These are phyloP conservation scores for Hypoxylon sp. DNA, from an alignment of 2,329 filamentous ascomycete species.

Conservation along the genomic window DNA sequence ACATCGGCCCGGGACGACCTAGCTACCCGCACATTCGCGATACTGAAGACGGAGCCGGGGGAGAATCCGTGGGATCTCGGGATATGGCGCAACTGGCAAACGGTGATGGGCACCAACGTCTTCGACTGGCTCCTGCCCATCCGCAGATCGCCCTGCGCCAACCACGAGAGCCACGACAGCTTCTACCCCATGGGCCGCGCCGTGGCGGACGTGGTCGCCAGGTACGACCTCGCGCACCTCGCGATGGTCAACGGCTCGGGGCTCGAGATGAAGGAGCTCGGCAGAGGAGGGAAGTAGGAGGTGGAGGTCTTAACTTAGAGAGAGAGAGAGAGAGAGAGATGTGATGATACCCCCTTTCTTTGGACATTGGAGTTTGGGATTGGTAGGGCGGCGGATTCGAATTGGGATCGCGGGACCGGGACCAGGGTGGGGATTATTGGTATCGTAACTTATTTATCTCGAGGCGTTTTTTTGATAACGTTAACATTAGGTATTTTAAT, in stretches of 20 bases:
- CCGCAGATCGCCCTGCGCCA: slow-evolving; percentile 79
- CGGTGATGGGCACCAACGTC: slow-evolving; percentile 81
- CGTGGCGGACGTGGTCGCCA: slow-evolving; percentile 68
- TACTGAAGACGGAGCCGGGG: slow-evolving; percentile 79
- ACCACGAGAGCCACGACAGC: slow-evolving; percentile 75
- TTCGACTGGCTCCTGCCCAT: slow-evolving; percentile 88
- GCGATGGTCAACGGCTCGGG: slow-evolving; percentile 45
- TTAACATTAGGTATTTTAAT: neutral
- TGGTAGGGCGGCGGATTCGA: slow-evolving; percentile 4
- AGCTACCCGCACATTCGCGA: slow-evolving; percentile 80
- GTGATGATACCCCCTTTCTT: slow-evolving; percentile 48
- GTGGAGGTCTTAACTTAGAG: slow-evolving; percentile 17
- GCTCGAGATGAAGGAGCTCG: slow-evolving; percentile 54
- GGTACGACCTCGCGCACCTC: slow-evolving; percentile 56
- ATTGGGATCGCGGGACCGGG: slow-evolving; percentile 10
- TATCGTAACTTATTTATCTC: neutral
- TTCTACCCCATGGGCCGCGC: slow-evolving; percentile 78
- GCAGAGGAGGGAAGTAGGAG: slow-evolving; percentile 30
- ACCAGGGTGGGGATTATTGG: neutral
- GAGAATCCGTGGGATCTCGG: slow-evolving; percentile 92
- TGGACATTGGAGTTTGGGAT: slow-evolving; percentile 41
- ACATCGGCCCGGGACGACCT: slow-evolving; percentile 59
- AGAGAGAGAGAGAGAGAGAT: neutral
- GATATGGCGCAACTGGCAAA: slow-evolving; percentile 77
- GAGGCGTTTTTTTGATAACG: neutral